Evolutionary conservation across 1,284 basidiomycete species (phyloP).

Genomic region (Amylostereum areolatum): DNA sequence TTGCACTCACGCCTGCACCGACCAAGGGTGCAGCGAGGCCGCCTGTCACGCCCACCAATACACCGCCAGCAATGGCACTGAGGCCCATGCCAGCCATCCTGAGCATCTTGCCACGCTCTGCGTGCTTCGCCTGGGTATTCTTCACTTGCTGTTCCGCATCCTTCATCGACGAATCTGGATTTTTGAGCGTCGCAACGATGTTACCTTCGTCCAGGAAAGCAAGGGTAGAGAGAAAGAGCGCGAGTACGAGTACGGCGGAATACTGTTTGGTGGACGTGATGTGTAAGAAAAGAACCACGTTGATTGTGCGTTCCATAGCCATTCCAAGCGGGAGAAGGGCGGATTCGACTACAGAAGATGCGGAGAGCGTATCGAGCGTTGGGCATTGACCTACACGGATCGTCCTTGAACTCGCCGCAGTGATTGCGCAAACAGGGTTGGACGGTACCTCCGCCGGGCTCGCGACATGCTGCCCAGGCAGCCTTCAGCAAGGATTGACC

Average conservation of each 20-base stretch:
- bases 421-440: background rate
- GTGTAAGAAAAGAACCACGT: slow-evolving; percentile 45
- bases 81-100: slow-evolving; percentile 45
- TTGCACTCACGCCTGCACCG: slow-evolving; percentile 43
- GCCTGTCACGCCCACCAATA: slow-evolving; percentile 50
- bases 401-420: background rate
- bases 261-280: slow-evolving; percentile 44
- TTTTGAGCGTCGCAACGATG: slow-evolving; percentile 41
- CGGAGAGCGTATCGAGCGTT: slow-evolving; percentile 31
- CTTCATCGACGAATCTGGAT: slow-evolving; percentile 40
- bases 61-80: slow-evolving; percentile 49
- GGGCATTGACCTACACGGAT: slow-evolving; percentile 31
- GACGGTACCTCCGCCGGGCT: slow-evolving; percentile 35
- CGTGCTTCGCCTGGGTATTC: slow-evolving; percentile 34
- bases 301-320: slow-evolving; percentile 33
- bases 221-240: slow-evolving; percentile 37
- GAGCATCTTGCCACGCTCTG: slow-evolving; percentile 32
- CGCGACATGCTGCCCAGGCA: slow-evolving; percentile 42
- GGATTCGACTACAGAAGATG: slow-evolving; percentile 40
- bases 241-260: slow-evolving; percentile 48
- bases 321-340: slow-evolving; percentile 31
- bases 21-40: slow-evolving; percentile 54
- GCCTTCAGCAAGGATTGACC: slow-evolving; percentile 37
- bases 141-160: slow-evolving; percentile 40
- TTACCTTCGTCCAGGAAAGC: slow-evolving; percentile 37